Percentiles rank a stretch among this genome's conserved stretches.
Conservation (phyloP, 331 rosid genomes). For the Ulmus americana region DNA sequence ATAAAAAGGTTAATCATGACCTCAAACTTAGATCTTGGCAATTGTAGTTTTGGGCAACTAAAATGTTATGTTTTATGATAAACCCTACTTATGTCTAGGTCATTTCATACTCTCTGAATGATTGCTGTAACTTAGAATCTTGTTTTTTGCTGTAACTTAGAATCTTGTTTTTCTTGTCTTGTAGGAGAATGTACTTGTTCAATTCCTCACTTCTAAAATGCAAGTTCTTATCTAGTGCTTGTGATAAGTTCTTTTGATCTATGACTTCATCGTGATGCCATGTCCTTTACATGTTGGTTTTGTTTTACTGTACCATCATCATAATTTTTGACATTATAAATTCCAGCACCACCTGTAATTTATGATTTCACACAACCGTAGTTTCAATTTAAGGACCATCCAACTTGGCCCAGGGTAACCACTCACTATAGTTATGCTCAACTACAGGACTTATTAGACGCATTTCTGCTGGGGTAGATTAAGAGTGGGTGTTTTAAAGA, state of each 20-base stretch:
- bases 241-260: not conserved
- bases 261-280: not conserved
- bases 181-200: conserved; percentile 5
- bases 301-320: not conserved
- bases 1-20: conserved; percentile 4
- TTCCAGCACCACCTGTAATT: no score
- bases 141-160: not conserved
- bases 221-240: not conserved
- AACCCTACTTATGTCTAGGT: not conserved
- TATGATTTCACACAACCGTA: no score
- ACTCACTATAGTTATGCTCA: no score
- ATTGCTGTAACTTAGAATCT: not conserved
- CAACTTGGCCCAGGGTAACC: no score
- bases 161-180: not conserved
- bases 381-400: no score
- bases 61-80: not conserved
- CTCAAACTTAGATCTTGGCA: not conserved
- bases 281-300: not conserved
- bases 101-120: not conserved
- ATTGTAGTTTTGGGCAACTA: not conserved
- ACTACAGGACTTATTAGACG: no score
- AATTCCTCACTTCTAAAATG: not conserved
- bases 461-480: no score
- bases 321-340: no score
- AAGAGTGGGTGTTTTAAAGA: no score